A percentile compares a stretch with the other conserved stretches of the same genome.
These are phyloP conservation scores for Colletotrichum shisoi DNA, from an alignment of 2,329 filamentous ascomycete genomes.

Conservation along the genomic window DNA sequence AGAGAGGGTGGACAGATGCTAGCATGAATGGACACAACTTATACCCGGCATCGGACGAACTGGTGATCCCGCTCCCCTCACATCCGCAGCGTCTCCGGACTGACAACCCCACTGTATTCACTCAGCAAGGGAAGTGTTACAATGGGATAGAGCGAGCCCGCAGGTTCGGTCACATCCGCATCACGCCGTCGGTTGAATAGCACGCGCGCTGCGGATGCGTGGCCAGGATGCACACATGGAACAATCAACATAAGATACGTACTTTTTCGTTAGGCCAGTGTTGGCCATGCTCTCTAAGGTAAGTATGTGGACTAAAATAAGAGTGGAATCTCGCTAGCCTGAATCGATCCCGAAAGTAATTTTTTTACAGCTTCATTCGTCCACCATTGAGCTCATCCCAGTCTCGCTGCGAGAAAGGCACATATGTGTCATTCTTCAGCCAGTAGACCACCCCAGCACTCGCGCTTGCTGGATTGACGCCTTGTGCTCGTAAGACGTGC, in stretches of 20 bases:
- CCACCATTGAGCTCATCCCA: conserved; percentile 75
- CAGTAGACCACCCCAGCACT: conserved; percentile 65
- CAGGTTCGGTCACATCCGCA: background rate
- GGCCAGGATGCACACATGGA: background rate
- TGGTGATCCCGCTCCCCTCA: background rate
- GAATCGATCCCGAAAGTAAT: conserved; percentile 2
- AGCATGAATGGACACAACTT: background rate
- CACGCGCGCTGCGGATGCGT: background rate
- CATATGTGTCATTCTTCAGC: conserved; percentile 72
- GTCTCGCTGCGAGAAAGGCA: conserved; percentile 70
- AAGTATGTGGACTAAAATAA: background rate
- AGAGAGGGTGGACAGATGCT: background rate
- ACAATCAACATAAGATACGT: background rate
- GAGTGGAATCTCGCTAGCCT: conserved; percentile 36
- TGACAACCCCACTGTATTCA: background rate
- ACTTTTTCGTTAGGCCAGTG: background rate
- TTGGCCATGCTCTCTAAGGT: conserved; percentile 4
- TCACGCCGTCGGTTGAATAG: background rate
- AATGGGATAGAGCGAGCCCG: background rate
- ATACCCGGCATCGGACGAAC: background rate
- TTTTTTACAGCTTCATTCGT: conserved; percentile 69
- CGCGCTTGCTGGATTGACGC: conserved; percentile 71
- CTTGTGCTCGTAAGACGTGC: conserved; percentile 72
- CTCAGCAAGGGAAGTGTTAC: too few species aligned
- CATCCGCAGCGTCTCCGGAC: background rate